Evolutionary conservation across 805 yeast genomes (phyloP), one percentile per base, ranked within the genome.

Genomic region (Schizosaccharomyces pombe): DNA sequence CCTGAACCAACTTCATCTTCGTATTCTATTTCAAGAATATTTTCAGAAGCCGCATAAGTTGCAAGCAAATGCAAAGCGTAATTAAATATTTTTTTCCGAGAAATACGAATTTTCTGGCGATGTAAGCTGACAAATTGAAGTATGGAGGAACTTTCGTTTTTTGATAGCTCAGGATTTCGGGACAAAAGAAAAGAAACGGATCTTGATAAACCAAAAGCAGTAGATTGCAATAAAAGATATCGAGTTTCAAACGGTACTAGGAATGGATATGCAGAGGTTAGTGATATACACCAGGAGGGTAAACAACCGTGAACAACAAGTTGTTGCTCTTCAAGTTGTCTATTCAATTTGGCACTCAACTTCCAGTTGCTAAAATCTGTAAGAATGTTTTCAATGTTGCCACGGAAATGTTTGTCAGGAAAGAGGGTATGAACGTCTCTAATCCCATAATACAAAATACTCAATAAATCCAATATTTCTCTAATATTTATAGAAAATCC

Each of bases 1-100:
- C 98, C 98, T 0, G 95, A 80, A n/a, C 97, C 98, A 5, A 75
- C 95, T 64, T 89, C 98, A 59, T 81, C 86, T 58, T 74, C 77
- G 61, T 82, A 89, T 63, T 87, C 95, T 55, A 91, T 79, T 61
- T 89, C 97, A 24, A 89, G 67, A 3, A 83, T 70, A 30, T 85
- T 81, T 0, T 95, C 86, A n/a, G 80, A 73, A 0, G 82, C 68
- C 0, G 91, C 94, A 63, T 85, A 81, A 53, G 76, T 68, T 47
- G 78, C 80, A 65, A 91, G 68, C 1, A 87, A 82, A 61, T 84
- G 84, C 53, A 82, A 65, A 0, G 94, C 93, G 57, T 91, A 80
- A 58, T 78, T 78, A 52, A 91, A 70, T 28, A 89, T 65, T 59
- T 75, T 75, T 12, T 73, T 72, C 59, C 97, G 71, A 1, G 87